Conservation (phyloP, 768 basidiomycete genomes). For the Lactarius sanguifluus region DNA sequence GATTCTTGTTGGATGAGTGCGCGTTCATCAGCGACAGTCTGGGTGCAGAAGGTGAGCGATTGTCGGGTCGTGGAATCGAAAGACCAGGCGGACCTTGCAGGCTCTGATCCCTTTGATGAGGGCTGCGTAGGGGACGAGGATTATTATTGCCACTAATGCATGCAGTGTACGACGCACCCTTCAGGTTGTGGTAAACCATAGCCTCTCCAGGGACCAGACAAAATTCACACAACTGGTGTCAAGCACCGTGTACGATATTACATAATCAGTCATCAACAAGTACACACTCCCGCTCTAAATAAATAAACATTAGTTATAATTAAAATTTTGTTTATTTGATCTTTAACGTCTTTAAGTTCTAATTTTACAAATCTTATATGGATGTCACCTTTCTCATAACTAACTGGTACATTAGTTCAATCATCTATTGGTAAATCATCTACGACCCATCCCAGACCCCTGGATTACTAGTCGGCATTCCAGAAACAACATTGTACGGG, state of each 20-base stretch:
- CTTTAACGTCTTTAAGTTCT: too few relatives aligned
- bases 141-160: slow-evolving; percentile 24
- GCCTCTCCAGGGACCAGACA: slow-evolving; percentile 3
- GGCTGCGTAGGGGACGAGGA: slow-evolving; percentile 49
- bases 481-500: too few relatives aligned
- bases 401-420: too few relatives aligned
- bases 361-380: too few relatives aligned
- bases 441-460: too few relatives aligned
- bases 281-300: neutral
- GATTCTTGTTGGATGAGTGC: slow-evolving; percentile 96
- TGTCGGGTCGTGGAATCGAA: neutral
- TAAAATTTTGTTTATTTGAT: too few relatives aligned
- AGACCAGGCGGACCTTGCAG: slow-evolving; percentile 66
- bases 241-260: neutral
- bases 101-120: slow-evolving; percentile 97
- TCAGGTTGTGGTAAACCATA: slow-evolving; percentile 87
- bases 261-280: neutral
- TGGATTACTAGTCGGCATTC: too few relatives aligned
- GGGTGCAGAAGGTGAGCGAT: slow-evolving; percentile 31
- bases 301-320: too few relatives aligned
- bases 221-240: neutral
- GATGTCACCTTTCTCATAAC: too few relatives aligned
- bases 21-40: slow-evolving; percentile 99
- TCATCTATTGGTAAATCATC: too few relatives aligned
- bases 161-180: slow-evolving; percentile 49